A percentile compares a stretch with the other conserved stretches of the same genome.
Conservation (phyloP, 108 stramenopile species). For the Nitzschia sp. region DNA sequence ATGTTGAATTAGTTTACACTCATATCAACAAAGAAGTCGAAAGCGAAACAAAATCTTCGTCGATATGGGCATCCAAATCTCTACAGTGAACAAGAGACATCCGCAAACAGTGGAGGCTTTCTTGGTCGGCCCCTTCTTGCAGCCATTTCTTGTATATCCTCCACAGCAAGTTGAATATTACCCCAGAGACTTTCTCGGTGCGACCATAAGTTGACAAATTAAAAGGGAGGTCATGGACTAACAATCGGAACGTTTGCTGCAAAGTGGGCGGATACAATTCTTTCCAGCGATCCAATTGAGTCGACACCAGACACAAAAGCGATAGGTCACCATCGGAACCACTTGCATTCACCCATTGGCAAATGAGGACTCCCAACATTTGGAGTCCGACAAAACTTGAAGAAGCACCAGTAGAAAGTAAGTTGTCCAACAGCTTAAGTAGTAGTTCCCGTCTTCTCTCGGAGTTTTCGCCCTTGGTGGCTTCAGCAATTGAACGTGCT, state of each 20-base stretch:
- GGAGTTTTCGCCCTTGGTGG: conserved; percentile 15
- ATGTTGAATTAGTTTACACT: no score
- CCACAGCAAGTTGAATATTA: conserved; percentile 24
- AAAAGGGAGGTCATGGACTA: conserved; percentile 37
- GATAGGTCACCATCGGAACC: conserved; percentile 40
- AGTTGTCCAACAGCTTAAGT: conserved; percentile 34
- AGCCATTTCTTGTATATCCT: conserved; percentile 36
- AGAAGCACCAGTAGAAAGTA: conserved; percentile 23
- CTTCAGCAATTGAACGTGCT: conserved; percentile 31
- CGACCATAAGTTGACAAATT: conserved; percentile 28
- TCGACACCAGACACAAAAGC: conserved; percentile 12
- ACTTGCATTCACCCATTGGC: conserved; percentile 19
- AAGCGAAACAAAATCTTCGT: conserved; percentile 23
- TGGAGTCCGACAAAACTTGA: conserved; percentile 35
- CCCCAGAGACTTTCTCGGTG: conserved; percentile 17
- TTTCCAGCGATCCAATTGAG: conserved; percentile 20
- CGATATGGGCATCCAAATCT: conserved; percentile 1
- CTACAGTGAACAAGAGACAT: conserved; percentile 25
- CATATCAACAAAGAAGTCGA: conserved; percentile 25
- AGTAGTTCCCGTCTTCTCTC: conserved; percentile 25
- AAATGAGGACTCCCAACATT: conserved; percentile 32
- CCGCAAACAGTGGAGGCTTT: conserved; percentile 20
- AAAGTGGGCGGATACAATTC: conserved; percentile 17
- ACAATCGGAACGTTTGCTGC: conserved; percentile 18
- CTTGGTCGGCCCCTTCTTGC: conserved; percentile 23